A percentile compares a stretch with the other conserved stretches of the same genome.
Conservation (phyloP, 2,329 filamentous ascomycete genomes). For the Pyrenophora seminiperda region DNA sequence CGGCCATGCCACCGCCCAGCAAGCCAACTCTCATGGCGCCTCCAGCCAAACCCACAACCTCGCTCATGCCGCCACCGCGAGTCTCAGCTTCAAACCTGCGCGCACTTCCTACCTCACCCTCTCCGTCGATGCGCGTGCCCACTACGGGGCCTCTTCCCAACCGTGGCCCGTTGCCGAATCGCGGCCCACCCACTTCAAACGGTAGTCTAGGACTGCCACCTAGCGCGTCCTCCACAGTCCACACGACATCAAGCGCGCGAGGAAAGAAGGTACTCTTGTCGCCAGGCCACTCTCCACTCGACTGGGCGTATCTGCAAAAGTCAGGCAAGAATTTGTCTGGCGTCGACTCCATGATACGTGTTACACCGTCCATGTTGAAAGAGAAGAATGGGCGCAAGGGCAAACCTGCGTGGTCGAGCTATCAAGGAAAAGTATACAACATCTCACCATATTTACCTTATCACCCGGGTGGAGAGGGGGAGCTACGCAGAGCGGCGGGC, state of each 20-base stretch:
- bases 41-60: constrained; percentile 36
- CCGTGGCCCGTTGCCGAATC: constrained; percentile 50
- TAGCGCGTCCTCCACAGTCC: constrained; percentile 35
- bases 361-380: constrained; percentile 81
- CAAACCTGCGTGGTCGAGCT: constrained; percentile 85
- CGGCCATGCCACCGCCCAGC: constrained; percentile 22
- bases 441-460: constrained; percentile 87
- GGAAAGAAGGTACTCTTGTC: constrained; percentile 75
- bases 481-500: constrained; percentile 77
- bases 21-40: constrained; percentile 42
- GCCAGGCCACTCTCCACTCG: constrained; percentile 92
- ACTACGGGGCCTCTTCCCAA: constrained; percentile 57
- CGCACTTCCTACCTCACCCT: constrained; percentile 31
- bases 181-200: constrained; percentile 49
- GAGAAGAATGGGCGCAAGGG: constrained; percentile 81
- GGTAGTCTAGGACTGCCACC: constrained; percentile 47
- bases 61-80: constrained; percentile 45
- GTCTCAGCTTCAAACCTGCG: constrained; percentile 47
- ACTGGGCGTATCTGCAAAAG: constrained; percentile 88
- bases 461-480: constrained; percentile 83
- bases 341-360: constrained; percentile 65
- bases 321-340: constrained; percentile 61
- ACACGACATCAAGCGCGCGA: constrained; percentile 49
- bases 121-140: constrained; percentile 48
- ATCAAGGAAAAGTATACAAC: constrained; percentile 92